These are phyloP conservation scores for Pelargonium citronellum DNA, from an alignment of 441 rosid species.

Conservation along the genomic window DNA sequence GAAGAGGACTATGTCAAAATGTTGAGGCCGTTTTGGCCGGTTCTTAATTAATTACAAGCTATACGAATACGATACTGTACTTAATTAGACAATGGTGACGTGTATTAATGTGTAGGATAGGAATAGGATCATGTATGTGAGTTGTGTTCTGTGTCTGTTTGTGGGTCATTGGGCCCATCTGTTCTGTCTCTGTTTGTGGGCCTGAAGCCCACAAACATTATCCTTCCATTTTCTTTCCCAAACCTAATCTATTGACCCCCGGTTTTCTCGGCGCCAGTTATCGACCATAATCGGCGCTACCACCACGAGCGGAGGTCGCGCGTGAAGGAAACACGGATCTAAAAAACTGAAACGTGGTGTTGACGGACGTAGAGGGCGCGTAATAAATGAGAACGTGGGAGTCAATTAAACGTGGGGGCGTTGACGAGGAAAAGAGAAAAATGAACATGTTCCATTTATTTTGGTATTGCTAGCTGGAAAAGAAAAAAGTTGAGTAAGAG, in stretches of 20 bases:
- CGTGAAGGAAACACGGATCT: neutral
- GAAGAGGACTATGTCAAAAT: too few relatives aligned
- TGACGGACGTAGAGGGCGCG: neutral
- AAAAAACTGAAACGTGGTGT: neutral
- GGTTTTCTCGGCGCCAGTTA: constrained; percentile 40
- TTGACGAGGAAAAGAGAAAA: neutral
- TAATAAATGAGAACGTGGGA: neutral
- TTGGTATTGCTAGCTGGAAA: neutral
- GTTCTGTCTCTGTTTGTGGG: too few relatives aligned
- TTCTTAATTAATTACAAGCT: neutral
- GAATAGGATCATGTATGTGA: neutral
- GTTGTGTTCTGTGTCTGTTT: neutral
- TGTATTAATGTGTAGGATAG: neutral
- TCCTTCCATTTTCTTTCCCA: constrained; percentile 5
- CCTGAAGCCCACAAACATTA: constrained; percentile 2
- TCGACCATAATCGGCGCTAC: neutral
- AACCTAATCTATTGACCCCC: constrained; percentile 44
- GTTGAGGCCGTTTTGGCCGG: neutral
- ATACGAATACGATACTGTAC: too few relatives aligned
- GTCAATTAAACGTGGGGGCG: neutral
- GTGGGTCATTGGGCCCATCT: constrained; percentile 13
- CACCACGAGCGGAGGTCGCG: constrained; percentile 10
- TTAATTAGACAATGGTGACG: too few relatives aligned
- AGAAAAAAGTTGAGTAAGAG: neutral
- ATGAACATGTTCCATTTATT: too few relatives aligned